phyloP scores from a whole-genome alignment of 176 grass and related monocot species.

The Poa pratensis region DNA sequence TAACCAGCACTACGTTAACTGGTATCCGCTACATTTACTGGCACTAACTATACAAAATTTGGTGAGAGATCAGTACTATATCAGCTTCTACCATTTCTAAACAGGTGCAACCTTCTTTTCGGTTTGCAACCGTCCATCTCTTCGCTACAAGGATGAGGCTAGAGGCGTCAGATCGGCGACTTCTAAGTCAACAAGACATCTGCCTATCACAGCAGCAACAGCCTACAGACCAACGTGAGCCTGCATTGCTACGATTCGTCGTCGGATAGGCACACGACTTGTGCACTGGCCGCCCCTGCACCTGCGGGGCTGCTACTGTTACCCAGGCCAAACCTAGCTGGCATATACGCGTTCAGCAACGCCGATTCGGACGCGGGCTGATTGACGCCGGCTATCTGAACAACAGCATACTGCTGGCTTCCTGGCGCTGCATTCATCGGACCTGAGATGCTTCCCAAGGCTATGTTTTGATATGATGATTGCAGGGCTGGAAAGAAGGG shows the following conservation, averaged over 20 bases:
- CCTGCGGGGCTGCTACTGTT: background rate
- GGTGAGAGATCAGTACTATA: background rate
- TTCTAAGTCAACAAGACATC: background rate
- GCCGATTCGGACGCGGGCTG: background rate
- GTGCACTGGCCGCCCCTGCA: background rate
- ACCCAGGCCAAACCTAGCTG: background rate
- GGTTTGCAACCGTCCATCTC: background rate
- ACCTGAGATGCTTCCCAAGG: background rate
- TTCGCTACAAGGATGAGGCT: constrained; percentile 8
- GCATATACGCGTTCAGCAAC: background rate
- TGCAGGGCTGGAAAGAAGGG: background rate
- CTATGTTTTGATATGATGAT: background rate
- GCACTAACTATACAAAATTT: background rate
- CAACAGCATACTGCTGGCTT: background rate
- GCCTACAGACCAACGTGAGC: background rate
- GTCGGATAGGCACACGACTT: constrained; percentile 44
- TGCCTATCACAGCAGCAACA: background rate
- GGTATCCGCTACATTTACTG: background rate
- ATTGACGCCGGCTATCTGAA: background rate
- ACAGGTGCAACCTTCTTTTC: background rate
- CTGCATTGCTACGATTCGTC: constrained; percentile 7
- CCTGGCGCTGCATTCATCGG: background rate
- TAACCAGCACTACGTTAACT: background rate
- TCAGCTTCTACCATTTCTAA: background rate
- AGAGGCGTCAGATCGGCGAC: background rate